phyloP scores from a whole-genome alignment of 2,329 filamentous ascomycete genomes.

The Cercospora brassicicola region DNA sequence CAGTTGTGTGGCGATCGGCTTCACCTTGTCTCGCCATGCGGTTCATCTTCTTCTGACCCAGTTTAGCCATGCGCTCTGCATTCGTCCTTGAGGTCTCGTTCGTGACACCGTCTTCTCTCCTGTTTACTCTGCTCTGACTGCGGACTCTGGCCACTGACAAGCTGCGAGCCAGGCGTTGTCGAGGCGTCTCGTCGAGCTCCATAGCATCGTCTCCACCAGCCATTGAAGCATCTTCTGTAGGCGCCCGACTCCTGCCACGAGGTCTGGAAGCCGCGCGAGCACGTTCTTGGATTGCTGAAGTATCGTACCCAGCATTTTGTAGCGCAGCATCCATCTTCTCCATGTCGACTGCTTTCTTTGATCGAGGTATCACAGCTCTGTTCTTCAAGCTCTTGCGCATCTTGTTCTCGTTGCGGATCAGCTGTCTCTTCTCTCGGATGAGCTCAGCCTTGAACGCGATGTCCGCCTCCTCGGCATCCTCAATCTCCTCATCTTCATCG shows the following conservation, averaged over 20 bases:
- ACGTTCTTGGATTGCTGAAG: conserved; percentile 69
- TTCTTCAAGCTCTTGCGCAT: conserved; percentile 98
- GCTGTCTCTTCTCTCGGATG: conserved; percentile 88
- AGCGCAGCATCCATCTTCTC: conserved; percentile 85
- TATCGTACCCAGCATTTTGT: conserved; percentile 81
- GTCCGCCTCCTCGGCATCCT: conserved; percentile 85
- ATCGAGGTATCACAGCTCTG: conserved; percentile 86
- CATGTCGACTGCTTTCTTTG: conserved; percentile 74
- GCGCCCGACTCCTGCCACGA: conserved; percentile 67
- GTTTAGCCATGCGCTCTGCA: conserved; percentile 82
- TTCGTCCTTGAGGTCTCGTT: conserved; percentile 67
- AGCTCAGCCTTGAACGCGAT: conserved; percentile 87
- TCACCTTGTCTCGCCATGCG: conserved; percentile 96
- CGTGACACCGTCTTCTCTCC: conserved; percentile 74
- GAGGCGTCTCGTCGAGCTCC: conserved; percentile 58
- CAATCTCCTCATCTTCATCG: conserved; percentile 73
- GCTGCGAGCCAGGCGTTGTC: conserved; percentile 53
- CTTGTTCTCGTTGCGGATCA: conserved; percentile 91
- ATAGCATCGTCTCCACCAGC: conserved; percentile 60
- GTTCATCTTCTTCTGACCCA: conserved; percentile 98
- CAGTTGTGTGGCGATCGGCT: conserved; percentile 84
- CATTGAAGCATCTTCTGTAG: conserved; percentile 47
- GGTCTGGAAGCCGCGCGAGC: conserved; percentile 66
- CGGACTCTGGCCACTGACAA: conserved; percentile 65
- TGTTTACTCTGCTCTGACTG: conserved; percentile 64